A percentile compares a stretch with the other conserved stretches of the same genome.
These are phyloP conservation scores for Cryptosporidium parvum DNA, from an alignment of 169 alveolate genomes.

Conservation along the genomic window DNA sequence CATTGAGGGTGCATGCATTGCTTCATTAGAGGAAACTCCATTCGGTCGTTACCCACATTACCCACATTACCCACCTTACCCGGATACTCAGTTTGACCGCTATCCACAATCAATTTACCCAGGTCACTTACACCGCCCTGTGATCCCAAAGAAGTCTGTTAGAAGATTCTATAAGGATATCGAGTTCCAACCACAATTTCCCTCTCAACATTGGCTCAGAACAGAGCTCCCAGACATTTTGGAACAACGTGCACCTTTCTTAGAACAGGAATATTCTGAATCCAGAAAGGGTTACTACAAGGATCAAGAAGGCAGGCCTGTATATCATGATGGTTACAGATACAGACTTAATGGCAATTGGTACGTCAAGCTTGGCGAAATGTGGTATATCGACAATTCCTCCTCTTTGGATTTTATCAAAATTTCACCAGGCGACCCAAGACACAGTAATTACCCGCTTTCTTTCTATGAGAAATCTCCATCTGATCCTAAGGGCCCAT, in stretches of 20 bases:
- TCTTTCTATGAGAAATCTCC: constrained; percentile 18
- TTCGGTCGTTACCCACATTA: not conserved
- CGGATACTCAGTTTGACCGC: too few species aligned
- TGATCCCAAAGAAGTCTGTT: not conserved
- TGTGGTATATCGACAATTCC: constrained; percentile 33
- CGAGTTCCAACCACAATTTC: not conserved
- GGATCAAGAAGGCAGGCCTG: not conserved
- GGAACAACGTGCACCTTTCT: not conserved
- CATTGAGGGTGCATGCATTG: constrained; percentile 39
- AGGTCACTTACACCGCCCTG: not conserved
- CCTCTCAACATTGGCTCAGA: constrained; percentile 10
- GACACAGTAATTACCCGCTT: not conserved
- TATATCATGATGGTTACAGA: constrained; percentile 59
- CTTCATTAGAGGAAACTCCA: constrained; percentile 1
- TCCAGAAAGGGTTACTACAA: constrained; percentile 51
- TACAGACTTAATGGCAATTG: constrained; percentile 24
- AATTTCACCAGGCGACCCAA: constrained; percentile 21
- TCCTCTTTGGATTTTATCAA: constrained; percentile 1
- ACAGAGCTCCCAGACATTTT: not conserved
- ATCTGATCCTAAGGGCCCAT: not conserved
- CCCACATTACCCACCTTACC: not conserved
- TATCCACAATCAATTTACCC: constrained; percentile 1
- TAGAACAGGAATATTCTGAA: constrained; percentile 45
- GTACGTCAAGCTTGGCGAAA: constrained; percentile 56
- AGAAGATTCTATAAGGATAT: constrained; percentile 41